Conservation (phyloP, 78 protist genomes). For the Dictyostelium intermedium region DNA sequence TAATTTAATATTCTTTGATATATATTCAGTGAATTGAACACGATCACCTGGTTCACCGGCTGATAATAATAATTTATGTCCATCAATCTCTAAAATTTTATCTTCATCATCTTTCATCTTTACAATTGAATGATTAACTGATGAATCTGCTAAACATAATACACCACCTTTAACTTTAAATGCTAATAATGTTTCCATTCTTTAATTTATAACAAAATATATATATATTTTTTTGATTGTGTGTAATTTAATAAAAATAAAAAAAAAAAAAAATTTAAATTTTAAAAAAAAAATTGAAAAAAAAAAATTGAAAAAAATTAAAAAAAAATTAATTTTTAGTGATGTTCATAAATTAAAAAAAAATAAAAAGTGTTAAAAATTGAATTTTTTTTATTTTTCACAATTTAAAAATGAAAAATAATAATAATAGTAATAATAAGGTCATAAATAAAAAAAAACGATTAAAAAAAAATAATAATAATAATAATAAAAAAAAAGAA, state of each 20-base stretch:
- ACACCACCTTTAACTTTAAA: constrained; percentile 53
- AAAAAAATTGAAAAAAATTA: background rate
- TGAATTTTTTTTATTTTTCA: too few relatives aligned
- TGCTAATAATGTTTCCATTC: constrained; percentile 64
- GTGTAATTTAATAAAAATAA: background rate
- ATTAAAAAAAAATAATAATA: too few relatives aligned
- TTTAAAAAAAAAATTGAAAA: background rate
- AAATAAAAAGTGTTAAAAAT: too few relatives aligned
- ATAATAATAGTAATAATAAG: too few relatives aligned
- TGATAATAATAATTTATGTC: constrained; percentile 20
- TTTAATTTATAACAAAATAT: background rate
- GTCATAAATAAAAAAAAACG: too few relatives aligned
- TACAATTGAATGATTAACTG: constrained; percentile 57
- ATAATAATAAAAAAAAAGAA: too few relatives aligned
- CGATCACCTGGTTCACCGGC: constrained; percentile 88
- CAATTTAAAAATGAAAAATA: too few relatives aligned
- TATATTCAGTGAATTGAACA: constrained; percentile 78
- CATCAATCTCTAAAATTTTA: constrained; percentile 53
- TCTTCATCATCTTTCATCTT: constrained; percentile 82
- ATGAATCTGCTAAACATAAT: constrained; percentile 48
- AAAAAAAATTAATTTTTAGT: background rate
- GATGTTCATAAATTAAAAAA: background rate
- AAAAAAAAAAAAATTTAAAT: background rate
- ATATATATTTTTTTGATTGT: background rate
- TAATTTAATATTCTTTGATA: constrained; percentile 72